Percentiles rank a stretch among this genome's conserved stretches.
Evolutionary conservation across 768 basidiomycete species (phyloP).

Genomic region (Lactifluus hygrophoroides): DNA sequence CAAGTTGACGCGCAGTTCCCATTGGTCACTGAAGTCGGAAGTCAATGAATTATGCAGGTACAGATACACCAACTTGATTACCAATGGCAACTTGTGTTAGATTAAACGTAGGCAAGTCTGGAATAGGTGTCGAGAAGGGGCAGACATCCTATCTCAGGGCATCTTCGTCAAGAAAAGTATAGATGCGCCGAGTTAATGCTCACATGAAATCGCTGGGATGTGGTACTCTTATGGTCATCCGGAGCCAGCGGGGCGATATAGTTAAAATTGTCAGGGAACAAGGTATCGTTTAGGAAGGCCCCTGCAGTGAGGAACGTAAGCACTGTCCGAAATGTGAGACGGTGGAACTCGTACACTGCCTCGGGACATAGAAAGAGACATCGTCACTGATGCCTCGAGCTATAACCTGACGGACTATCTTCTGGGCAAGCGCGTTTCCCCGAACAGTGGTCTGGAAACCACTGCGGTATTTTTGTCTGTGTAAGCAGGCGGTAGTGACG

Average conservation of each 20-base stretch:
- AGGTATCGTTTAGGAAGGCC: constrained; percentile 30
- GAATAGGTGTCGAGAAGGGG: constrained; percentile 4
- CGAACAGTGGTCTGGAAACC: constrained; percentile 51
- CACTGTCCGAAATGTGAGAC: neutral
- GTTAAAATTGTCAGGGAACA: constrained; percentile 24
- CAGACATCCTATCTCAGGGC: constrained; percentile 29
- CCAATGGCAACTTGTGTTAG: constrained; percentile 16
- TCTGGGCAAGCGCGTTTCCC: constrained; percentile 48
- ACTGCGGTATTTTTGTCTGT: constrained; percentile 25
- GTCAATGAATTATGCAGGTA: neutral
- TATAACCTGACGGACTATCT: constrained; percentile 48
- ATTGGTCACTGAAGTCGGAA: constrained; percentile 9
- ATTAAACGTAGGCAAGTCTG: constrained; percentile 14
- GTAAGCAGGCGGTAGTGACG: neutral
- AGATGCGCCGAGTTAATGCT: constrained; percentile 1
- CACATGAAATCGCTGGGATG: constrained; percentile 30
- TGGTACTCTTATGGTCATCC: constrained; percentile 24
- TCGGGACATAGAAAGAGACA: constrained; percentile 41
- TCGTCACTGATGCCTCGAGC: constrained; percentile 32
- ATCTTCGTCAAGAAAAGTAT: neutral
- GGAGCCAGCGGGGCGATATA: constrained; percentile 26
- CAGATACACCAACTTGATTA: neutral
- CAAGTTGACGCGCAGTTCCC: constrained; percentile 47
- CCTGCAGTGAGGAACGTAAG: constrained; percentile 16
- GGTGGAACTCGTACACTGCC: constrained; percentile 39